These are phyloP conservation scores for Petunia axillaris DNA, from an alignment of 257 asterid species.

Conservation along the genomic window DNA sequence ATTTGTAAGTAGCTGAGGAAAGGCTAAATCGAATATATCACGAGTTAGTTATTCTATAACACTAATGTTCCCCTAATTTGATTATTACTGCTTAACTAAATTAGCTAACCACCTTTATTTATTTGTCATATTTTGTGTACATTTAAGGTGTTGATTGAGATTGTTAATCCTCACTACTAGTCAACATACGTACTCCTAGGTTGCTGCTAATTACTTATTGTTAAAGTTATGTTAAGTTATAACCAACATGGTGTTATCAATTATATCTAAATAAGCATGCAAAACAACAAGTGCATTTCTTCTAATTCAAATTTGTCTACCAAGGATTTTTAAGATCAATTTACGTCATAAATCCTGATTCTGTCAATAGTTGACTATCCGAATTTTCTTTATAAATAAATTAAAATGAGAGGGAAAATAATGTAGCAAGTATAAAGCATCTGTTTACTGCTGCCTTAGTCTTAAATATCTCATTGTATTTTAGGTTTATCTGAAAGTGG, in stretches of 20 bases:
- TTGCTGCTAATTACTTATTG: conserved; percentile 21
- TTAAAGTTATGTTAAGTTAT: neutral
- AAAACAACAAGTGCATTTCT: conserved; percentile 1
- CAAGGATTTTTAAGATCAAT: conserved; percentile 13
- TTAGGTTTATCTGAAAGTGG: no score
- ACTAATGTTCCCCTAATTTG: conserved; percentile 25
- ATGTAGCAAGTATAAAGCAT: no score
- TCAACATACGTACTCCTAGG: neutral
- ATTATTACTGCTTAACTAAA: conserved; percentile 22
- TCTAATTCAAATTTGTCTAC: neutral
- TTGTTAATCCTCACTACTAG: neutral
- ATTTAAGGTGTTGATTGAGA: neutral
- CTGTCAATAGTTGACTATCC: no score
- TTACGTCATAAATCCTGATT: neutral
- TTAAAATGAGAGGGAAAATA: no score
- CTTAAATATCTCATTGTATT: no score
- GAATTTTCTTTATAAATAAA: no score
- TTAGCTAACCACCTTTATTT: conserved; percentile 12
- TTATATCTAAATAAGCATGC: neutral
- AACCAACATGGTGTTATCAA: conserved; percentile 6
- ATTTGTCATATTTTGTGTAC: neutral
- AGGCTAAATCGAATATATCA: conserved; percentile 1
- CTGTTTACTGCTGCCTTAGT: no score
- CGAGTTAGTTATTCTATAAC: conserved; percentile 5
- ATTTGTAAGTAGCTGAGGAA: neutral